phyloP scores from a whole-genome alignment of 345 rosid species.

The Arabidopsis thaliana region TAIR10.1 NC_003070.9:26603001-26603500 shows the following conservation, averaged over 20 bases:
- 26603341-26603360: background rate
- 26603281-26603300: background rate
- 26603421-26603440: conserved; percentile 26
- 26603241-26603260: background rate
- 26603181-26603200: background rate
- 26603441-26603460: conserved; percentile 36
- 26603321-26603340: background rate
- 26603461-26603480: conserved; percentile 37
- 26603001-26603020: conserved; percentile 37
- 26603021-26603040: conserved; percentile 41
- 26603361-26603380: conserved; percentile 17
- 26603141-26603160: background rate
- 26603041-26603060: conserved; percentile 42
- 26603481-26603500: conserved; percentile 41
- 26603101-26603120: background rate
- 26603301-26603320: no score
- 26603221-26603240: background rate
- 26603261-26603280: background rate
- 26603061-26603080: conserved; percentile 29
- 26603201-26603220: background rate
- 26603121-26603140: background rate
- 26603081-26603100: conserved; percentile 17
- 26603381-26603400: background rate
- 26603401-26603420: conserved; percentile 29
- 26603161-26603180: no score